Evolutionary conservation across 2,329 filamentous ascomycete genomes (phyloP).

Genomic region (Botryotinia narcissicola): DNA sequence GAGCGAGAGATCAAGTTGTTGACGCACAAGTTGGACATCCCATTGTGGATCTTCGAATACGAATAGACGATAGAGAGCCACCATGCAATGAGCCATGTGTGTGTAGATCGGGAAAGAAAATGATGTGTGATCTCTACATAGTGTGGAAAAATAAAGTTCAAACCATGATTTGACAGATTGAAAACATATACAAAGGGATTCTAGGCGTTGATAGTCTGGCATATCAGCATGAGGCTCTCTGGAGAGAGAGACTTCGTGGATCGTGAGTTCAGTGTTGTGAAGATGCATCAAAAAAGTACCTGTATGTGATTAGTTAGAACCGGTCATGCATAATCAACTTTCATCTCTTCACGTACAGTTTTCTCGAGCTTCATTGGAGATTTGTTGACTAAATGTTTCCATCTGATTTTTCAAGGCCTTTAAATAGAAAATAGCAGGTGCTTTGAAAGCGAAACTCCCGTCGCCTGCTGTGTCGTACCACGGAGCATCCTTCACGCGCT

Average conservation of each 20-base stretch:
- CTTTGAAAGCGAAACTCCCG: slow-evolving; percentile 26
- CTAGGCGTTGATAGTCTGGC: neutral
- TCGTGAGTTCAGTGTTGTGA: slow-evolving; percentile 17
- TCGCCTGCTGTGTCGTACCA: neutral
- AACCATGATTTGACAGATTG: slow-evolving; percentile 22
- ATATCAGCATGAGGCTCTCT: neutral
- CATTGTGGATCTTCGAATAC: slow-evolving; percentile 13
- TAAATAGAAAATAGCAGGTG: slow-evolving; percentile 21
- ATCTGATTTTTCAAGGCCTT: slow-evolving; percentile 56
- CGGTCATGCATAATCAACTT: no score
- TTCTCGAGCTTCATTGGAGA: slow-evolving; percentile 61
- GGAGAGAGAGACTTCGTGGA: slow-evolving; percentile 14
- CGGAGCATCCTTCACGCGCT: slow-evolving; percentile 23
- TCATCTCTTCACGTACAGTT: neutral
- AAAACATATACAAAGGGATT: slow-evolving; percentile 16
- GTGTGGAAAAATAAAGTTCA: slow-evolving; percentile 11
- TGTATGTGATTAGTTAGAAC: neutral
- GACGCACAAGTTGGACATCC: slow-evolving; percentile 11
- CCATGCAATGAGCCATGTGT: slow-evolving; percentile 14
- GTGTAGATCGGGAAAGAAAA: slow-evolving; percentile 11
- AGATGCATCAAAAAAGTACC: slow-evolving; percentile 15
- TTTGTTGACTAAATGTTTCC: slow-evolving; percentile 59
- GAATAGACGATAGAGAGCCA: slow-evolving; percentile 10
- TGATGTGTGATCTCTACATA: neutral
- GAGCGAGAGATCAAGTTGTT: slow-evolving; percentile 10